Conservation (phyloP, 768 basidiomycete genomes). For the Russula earlei region DNA sequence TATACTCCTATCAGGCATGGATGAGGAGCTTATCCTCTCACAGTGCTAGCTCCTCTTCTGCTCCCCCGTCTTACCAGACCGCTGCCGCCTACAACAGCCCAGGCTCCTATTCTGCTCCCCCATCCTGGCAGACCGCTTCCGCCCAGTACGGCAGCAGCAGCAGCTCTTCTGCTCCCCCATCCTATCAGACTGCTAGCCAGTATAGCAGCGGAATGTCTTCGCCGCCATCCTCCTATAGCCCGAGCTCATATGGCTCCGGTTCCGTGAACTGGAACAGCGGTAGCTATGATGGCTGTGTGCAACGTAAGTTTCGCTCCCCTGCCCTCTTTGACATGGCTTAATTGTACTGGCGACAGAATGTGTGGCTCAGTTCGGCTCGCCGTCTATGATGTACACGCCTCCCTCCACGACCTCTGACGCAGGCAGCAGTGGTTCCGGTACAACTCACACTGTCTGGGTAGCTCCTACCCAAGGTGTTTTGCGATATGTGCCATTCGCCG, state of each 20-base stretch:
- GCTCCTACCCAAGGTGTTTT: slow-evolving; percentile 70
- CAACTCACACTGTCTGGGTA: slow-evolving; percentile 68
- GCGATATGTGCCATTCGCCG: slow-evolving; percentile 64
- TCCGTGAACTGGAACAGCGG: slow-evolving; percentile 45
- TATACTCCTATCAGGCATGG: too few species aligned
- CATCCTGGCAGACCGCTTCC: slow-evolving; percentile 26
- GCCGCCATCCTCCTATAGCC: background rate
- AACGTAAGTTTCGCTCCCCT: slow-evolving; percentile 39
- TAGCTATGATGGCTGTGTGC: slow-evolving; percentile 59
- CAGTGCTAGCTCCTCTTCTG: slow-evolving; percentile 16
- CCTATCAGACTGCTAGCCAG: slow-evolving; percentile 24
- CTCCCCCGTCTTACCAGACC: background rate
- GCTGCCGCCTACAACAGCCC: too few species aligned
- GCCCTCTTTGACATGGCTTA: background rate
- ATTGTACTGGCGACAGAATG: slow-evolving; percentile 39
- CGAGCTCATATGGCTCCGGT: slow-evolving; percentile 48
- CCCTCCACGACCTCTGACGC: slow-evolving; percentile 19
- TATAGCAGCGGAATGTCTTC: background rate
- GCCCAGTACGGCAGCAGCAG: slow-evolving; percentile 10
- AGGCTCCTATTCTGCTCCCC: background rate
- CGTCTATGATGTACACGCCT: slow-evolving; percentile 26
- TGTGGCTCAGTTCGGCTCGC: slow-evolving; percentile 45
- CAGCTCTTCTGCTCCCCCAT: background rate
- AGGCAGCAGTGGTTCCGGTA: slow-evolving; percentile 39
- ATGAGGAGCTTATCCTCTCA: background rate